Base-by-base conservation (phyloP, 2,329 filamentous ascomycete species). In the Botrytis elliptica region DNA sequence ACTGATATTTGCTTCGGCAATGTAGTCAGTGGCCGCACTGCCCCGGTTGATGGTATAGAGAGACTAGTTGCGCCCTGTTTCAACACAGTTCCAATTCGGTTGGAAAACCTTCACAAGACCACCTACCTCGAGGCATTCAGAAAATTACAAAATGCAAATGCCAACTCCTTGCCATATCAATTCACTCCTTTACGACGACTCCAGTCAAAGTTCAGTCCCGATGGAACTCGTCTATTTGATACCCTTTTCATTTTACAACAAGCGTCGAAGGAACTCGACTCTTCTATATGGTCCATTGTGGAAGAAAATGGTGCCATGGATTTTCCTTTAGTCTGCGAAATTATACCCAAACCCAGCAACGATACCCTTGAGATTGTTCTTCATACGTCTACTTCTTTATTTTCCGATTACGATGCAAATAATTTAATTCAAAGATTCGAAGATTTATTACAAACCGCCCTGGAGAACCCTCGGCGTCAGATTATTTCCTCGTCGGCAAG, bases 41-140 rank as follows among this genome's bases (percentile, higher is more conserved):
- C 93, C 16, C 83, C 88, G 0, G 81, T 95, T 4, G 86, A 91
- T 9, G 88, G 87, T 0, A 84, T 95, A 18, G 90, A 95, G 55
- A 85, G 86, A 6, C 87, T 97, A 9, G 88, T 97, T n/a, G 94
- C 93, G 0, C 95, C 95, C 0, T 97, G 94, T 81, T 97, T 98
- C 85, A 98, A 97, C 80, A 97, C 95, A 0, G 83, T 97, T 20
- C 94, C 95, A 0, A 80, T 94, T 2, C 88, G 93, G 40, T 83
- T 92, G 40, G 88, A 87, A 73, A 81, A 83, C 3, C 85, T 93
- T 3, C 91, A 94, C 70, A 82, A 82, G 0, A 80, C 79, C 42
- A 77, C 78, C 20, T 80, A 81, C 57, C 72, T 81, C 1, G 80
- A 81, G 74, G 78, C 79, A 22, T 81, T 80, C 63, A 75, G 80